A percentile compares a stretch with the other conserved stretches of the same genome.
phyloP scores from a whole-genome alignment of 1,139 yeast genomes.

The Yamadazyma taylorii region DNA sequence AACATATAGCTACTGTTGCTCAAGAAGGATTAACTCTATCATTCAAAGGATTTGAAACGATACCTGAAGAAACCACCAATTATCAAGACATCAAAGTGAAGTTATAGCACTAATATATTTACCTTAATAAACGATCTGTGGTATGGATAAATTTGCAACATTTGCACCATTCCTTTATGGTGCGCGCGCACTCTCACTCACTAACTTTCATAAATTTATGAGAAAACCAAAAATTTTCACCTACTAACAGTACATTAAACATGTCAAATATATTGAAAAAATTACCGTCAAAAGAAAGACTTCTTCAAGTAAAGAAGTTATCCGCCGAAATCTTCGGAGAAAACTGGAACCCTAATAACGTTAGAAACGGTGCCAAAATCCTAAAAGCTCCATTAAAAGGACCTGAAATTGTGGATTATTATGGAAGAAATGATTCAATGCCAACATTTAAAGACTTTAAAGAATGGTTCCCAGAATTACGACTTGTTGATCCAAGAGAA shows the following conservation, averaged over 20 bases:
- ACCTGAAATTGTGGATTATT: conserved; percentile 67
- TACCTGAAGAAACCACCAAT: conserved; percentile 14
- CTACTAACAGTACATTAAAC: background rate
- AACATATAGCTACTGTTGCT: conserved; percentile 40
- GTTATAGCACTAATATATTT: too few relatives aligned
- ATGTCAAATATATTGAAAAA: conserved; percentile 17
- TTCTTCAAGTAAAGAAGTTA: conserved; percentile 30
- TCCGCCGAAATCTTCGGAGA: conserved; percentile 35
- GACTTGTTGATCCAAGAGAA: conserved; percentile 72
- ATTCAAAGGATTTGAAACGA: conserved; percentile 18
- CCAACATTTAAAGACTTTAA: conserved; percentile 64
- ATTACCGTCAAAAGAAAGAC: conserved; percentile 29
- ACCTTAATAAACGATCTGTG: too few relatives aligned
- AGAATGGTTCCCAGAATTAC: conserved; percentile 55
- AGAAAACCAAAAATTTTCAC: conserved; percentile 2
- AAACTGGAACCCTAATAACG: conserved; percentile 59
- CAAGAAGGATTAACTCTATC: conserved; percentile 45
- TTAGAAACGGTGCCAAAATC: conserved; percentile 77
- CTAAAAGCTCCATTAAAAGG: conserved; percentile 76
- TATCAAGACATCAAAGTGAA: conserved; percentile 13
- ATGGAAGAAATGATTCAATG: conserved; percentile 67
- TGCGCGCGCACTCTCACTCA: too few relatives aligned
- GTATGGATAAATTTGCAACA: too few relatives aligned
- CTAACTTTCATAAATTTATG: too few relatives aligned
- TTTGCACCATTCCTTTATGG: background rate